A percentile compares a stretch with the other conserved stretches of the same genome.
Conservation (phyloP, 169 alveolate genomes). For the Cyclospora cayetanensis region DNA sequence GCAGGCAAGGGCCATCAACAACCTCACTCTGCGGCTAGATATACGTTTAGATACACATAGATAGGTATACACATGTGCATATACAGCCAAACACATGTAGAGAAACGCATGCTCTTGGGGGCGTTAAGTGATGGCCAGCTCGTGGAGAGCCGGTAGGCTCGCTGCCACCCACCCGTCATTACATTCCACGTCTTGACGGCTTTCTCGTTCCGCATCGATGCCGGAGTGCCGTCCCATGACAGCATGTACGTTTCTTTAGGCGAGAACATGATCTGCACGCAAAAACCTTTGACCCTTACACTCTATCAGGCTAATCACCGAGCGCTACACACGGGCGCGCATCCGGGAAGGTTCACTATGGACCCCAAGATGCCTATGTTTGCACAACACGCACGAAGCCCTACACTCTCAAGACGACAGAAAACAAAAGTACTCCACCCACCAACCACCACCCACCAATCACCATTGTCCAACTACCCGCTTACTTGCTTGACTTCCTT, state of each 20-base stretch:
- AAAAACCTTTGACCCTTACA: background rate
- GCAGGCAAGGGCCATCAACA: no score
- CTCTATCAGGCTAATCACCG: conserved; percentile 21
- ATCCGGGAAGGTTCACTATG: background rate
- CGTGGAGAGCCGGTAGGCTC: no score
- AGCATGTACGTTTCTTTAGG: conserved; percentile 90
- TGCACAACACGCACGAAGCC: background rate
- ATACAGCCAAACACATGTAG: background rate
- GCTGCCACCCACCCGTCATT: conserved; percentile 85
- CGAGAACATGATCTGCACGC: conserved; percentile 78
- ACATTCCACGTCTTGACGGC: conserved; percentile 90
- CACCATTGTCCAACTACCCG: background rate
- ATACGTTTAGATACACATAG: no score
- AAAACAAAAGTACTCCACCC: background rate
- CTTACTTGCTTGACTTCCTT: conserved; percentile 86
- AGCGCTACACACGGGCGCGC: background rate
- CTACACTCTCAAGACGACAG: background rate
- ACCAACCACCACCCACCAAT: background rate
- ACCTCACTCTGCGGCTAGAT: no score
- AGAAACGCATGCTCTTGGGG: background rate
- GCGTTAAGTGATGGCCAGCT: no score
- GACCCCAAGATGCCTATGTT: background rate
- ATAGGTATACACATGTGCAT: background rate
- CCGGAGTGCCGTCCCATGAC: conserved; percentile 92
- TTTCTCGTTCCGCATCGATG: conserved; percentile 84